phyloP scores from a whole-genome alignment of 2,329 filamentous ascomycete genomes.

The Phyllosticta citribraziliensis region DNA sequence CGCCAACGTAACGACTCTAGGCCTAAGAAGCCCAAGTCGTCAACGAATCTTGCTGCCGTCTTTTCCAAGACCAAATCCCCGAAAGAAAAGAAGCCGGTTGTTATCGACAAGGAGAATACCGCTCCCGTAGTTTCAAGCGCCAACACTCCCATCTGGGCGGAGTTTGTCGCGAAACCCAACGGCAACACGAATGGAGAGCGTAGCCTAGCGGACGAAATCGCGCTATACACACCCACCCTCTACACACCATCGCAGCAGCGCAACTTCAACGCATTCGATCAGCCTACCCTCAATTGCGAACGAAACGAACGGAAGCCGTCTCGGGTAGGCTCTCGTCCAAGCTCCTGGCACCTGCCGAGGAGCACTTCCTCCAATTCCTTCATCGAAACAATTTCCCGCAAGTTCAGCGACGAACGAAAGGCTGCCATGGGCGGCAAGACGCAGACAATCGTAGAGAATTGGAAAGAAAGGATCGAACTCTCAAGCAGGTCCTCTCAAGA shows the following conservation, averaged over 20 bases:
- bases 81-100: slow-evolving; percentile 41
- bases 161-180: slow-evolving; percentile 45
- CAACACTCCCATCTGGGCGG: slow-evolving; percentile 68
- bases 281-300: slow-evolving; percentile 27
- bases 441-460: slow-evolving; percentile 9
- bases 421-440: slow-evolving; percentile 11
- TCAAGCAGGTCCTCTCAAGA: slow-evolving; percentile 8
- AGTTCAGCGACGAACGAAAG: slow-evolving; percentile 24
- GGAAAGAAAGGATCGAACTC: slow-evolving; percentile 1
- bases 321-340: slow-evolving; percentile 36
- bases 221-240: slow-evolving; percentile 47
- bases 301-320: slow-evolving; percentile 18
- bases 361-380: slow-evolving; percentile 32
- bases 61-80: slow-evolving; percentile 66
- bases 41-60: slow-evolving; percentile 69
- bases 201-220: slow-evolving; percentile 45
- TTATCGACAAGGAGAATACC: slow-evolving; percentile 67
- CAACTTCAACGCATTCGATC: slow-evolving; percentile 47
- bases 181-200: slow-evolving; percentile 13
- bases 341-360: slow-evolving; percentile 38
- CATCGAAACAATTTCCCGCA: slow-evolving; percentile 29
- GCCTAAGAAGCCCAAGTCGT: slow-evolving; percentile 67
- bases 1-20: slow-evolving; percentile 21
- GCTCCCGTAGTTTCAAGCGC: slow-evolving; percentile 43
- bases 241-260: slow-evolving; percentile 54